These are phyloP conservation scores for Backusella parvicylindrica DNA, from an alignment of 192 early-diverging fungal genomes.

Conservation along the genomic window DNA sequence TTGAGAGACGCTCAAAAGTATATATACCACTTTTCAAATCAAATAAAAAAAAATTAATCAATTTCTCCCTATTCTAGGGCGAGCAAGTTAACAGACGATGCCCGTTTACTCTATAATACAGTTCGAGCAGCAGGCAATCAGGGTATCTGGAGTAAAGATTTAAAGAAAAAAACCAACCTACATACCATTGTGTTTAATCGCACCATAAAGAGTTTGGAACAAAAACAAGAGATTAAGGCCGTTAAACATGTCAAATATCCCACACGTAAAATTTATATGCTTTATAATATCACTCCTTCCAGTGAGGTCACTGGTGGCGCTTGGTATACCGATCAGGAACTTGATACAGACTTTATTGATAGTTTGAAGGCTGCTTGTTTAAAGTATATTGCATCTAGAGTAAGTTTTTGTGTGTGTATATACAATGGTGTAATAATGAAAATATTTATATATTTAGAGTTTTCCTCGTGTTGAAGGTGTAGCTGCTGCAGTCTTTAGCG, in stretches of 20 bases:
- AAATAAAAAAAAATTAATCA: background rate
- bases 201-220: slow-evolving; percentile 76
- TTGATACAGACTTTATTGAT: slow-evolving; percentile 90
- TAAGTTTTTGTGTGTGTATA: too few species aligned
- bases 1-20: slow-evolving; percentile 28
- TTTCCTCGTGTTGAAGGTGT: slow-evolving; percentile 51
- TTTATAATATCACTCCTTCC: slow-evolving; percentile 77
- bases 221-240: slow-evolving; percentile 76
- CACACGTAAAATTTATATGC: slow-evolving; percentile 88
- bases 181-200: slow-evolving; percentile 72
- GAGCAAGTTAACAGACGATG: slow-evolving; percentile 60
- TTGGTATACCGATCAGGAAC: slow-evolving; percentile 91
- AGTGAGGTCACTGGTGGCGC: slow-evolving; percentile 88
- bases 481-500: slow-evolving; percentile 48
- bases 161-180: slow-evolving; percentile 78
- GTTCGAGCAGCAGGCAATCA: slow-evolving; percentile 80
- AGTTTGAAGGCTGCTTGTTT: slow-evolving; percentile 66
- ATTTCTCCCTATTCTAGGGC: slow-evolving; percentile 23
- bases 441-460: too few species aligned
- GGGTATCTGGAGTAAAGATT: slow-evolving; percentile 79
- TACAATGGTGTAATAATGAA: too few species aligned
- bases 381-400: slow-evolving; percentile 66
- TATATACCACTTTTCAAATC: background rate
- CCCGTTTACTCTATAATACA: slow-evolving; percentile 75
- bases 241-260: slow-evolving; percentile 91